phyloP scores from a whole-genome alignment of 495 filamentous ascomycete genomes.

The Xylaria cubensis region DNA sequence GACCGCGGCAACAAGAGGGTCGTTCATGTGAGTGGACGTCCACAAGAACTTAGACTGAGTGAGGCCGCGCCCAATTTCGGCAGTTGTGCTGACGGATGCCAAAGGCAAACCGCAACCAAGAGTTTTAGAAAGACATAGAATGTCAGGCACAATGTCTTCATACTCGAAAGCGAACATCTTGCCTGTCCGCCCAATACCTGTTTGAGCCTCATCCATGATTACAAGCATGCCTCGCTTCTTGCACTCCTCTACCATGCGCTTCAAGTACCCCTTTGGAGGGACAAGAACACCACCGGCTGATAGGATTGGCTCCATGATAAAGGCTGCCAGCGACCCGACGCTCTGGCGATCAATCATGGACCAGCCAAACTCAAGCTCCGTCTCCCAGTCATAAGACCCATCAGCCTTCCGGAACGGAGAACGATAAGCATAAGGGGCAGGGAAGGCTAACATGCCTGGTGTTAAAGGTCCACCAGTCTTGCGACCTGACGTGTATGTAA shows the following conservation, averaged over 20 bases:
- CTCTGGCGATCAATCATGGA: constrained; percentile 57
- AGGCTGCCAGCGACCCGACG: constrained; percentile 61
- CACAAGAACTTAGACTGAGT: constrained; percentile 45
- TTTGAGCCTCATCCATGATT: constrained; percentile 64
- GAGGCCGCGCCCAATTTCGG: constrained; percentile 53
- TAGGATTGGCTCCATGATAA: constrained; percentile 62
- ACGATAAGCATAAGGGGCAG: constrained; percentile 61
- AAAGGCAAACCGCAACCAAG: constrained; percentile 62
- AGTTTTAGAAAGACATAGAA: constrained; percentile 61
- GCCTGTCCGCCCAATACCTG: constrained; percentile 58
- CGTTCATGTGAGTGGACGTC: constrained; percentile 55
- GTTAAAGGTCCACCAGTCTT: constrained; percentile 51
- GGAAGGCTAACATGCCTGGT: constrained; percentile 33
- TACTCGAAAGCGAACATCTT: constrained; percentile 59
- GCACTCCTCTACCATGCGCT: constrained; percentile 54
- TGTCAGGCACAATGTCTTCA: constrained; percentile 58
- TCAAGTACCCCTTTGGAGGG: constrained; percentile 55
- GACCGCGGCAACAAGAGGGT: constrained; percentile 61
- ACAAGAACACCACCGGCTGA: constrained; percentile 59
- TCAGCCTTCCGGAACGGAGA: constrained; percentile 57
- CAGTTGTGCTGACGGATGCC: constrained; percentile 56
- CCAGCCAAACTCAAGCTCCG: constrained; percentile 63
- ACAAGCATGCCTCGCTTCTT: constrained; percentile 58
- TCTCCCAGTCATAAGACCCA: constrained; percentile 63
- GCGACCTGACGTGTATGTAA: constrained; percentile 53